These are phyloP conservation scores for Hibiscus tridactylites DNA, from an alignment of 345 rosid genomes.

Conservation along the genomic window DNA sequence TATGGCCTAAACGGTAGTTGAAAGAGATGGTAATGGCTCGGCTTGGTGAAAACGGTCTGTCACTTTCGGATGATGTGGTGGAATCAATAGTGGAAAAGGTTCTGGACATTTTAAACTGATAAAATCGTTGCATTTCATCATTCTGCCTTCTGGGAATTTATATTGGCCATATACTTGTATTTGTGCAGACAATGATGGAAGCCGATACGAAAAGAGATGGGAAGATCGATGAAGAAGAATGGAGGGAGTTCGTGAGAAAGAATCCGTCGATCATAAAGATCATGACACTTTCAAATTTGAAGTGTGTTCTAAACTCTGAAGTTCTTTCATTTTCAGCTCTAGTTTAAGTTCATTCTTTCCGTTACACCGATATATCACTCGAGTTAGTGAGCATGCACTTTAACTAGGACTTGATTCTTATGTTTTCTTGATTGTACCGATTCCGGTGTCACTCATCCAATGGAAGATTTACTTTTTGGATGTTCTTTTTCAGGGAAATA, in stretches of 20 bases:
- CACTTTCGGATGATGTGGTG: constrained; percentile 37
- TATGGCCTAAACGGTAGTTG: constrained; percentile 31
- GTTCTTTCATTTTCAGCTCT: constrained; percentile 2
- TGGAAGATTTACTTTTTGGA: background rate
- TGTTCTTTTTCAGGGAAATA: constrained; percentile 42
- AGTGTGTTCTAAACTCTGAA: constrained; percentile 24
- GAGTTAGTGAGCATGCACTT: background rate
- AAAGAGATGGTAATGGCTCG: constrained; percentile 73
- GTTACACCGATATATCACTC: background rate
- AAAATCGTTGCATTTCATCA: background rate
- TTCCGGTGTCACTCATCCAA: background rate
- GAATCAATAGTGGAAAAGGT: constrained; percentile 72
- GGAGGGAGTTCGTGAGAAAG: constrained; percentile 49
- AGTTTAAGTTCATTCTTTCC: background rate
- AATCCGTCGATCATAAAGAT: constrained; percentile 59
- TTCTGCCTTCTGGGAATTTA: constrained; percentile 14
- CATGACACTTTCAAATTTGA: constrained; percentile 69
- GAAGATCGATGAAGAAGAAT: constrained; percentile 68
- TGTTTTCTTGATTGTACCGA: too few relatives aligned
- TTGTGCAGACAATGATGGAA: constrained; percentile 50
- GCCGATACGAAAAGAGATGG: constrained; percentile 64
- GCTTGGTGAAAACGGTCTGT: constrained; percentile 53
- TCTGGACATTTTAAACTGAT: background rate
- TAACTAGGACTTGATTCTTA: background rate
- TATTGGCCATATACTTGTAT: background rate